These are phyloP conservation scores for Euptelea pleiosperma DNA, from an alignment of 164 flowering plant species.

Conservation along the genomic window DNA sequence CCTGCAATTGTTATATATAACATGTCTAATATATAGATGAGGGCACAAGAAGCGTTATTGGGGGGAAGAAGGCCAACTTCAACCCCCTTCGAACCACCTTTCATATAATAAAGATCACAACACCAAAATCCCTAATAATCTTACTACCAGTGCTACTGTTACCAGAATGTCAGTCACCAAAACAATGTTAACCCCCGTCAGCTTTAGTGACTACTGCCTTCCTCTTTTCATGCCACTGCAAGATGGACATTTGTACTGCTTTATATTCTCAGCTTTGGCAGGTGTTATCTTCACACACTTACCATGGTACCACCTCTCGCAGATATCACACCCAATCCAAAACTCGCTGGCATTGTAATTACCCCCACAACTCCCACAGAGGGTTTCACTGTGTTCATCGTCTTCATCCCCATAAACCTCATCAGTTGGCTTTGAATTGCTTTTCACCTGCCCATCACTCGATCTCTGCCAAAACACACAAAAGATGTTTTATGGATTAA, in stretches of 20 bases:
- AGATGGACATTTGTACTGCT: constrained; percentile 94
- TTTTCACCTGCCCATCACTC: constrained; percentile 71
- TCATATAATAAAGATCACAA: background rate
- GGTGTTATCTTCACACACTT: constrained; percentile 96
- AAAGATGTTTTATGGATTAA: background rate
- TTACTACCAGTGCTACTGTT: no score
- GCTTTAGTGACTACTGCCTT: constrained; percentile 38
- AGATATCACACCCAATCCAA: constrained; percentile 88
- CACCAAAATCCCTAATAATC: constrained; percentile 1
- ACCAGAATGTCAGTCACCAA: constrained; percentile 34
- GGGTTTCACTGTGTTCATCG: constrained; percentile 85
- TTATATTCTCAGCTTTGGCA: constrained; percentile 84
- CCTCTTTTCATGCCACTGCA: constrained; percentile 79
- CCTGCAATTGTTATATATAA: constrained; percentile 1
- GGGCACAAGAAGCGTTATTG: no score
- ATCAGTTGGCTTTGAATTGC: constrained; percentile 54
- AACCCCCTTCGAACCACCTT: no score
- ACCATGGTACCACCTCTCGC: constrained; percentile 91
- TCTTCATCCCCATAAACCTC: constrained; percentile 74
- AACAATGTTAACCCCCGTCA: constrained; percentile 7
- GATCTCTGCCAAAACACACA: constrained; percentile 43
- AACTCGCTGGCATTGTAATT: constrained; percentile 79
- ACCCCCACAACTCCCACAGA: constrained; percentile 90
- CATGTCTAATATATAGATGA: no score
- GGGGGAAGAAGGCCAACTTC: no score